A percentile compares a stretch with the other conserved stretches of the same genome.
Evolutionary conservation across 2,329 filamentous ascomycete genomes (phyloP).

Genomic region (Microdochium bolleyi): DNA sequence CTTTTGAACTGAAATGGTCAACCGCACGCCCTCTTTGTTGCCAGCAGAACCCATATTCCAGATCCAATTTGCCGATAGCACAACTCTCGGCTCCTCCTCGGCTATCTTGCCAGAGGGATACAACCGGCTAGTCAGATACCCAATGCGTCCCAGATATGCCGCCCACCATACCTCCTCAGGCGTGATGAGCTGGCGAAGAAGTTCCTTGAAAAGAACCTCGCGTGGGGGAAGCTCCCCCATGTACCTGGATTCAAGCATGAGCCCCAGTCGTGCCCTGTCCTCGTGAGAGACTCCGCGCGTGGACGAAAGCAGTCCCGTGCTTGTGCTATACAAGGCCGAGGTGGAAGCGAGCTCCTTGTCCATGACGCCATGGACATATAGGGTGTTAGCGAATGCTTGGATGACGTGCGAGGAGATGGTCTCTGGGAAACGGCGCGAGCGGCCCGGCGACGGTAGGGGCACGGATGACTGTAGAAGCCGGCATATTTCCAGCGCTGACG

Average conservation of each 20-base stretch:
- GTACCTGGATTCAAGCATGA: conserved; percentile 58
- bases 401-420: conserved; percentile 38
- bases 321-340: conserved; percentile 54
- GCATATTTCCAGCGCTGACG: conserved; percentile 35
- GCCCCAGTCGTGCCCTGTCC: conserved; percentile 51
- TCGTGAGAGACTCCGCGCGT: conserved; percentile 55
- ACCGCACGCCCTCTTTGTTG: conserved; percentile 29
- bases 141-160: conserved; percentile 53
- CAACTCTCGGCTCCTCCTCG: conserved; percentile 27
- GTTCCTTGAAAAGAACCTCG: conserved; percentile 45
- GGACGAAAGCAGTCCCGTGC: conserved; percentile 51
- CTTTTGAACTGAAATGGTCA: conserved; percentile 33
- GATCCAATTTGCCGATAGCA: conserved; percentile 31
- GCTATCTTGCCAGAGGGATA: conserved; percentile 51
- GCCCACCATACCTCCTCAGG: conserved; percentile 56
- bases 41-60: conserved; percentile 28
- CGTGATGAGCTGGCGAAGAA: conserved; percentile 44
- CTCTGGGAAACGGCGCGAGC: conserved; percentile 20
- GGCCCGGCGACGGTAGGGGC: conserved; percentile 21
- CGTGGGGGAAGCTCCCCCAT: conserved; percentile 52
- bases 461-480: conserved; percentile 37
- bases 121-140: conserved; percentile 45
- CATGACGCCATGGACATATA: conserved; percentile 43
- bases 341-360: conserved; percentile 47
- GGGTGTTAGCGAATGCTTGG: conserved; percentile 48